Conservation (phyloP, 2,329 filamentous ascomycete genomes). For the Tricladium varicosporioides region DNA sequence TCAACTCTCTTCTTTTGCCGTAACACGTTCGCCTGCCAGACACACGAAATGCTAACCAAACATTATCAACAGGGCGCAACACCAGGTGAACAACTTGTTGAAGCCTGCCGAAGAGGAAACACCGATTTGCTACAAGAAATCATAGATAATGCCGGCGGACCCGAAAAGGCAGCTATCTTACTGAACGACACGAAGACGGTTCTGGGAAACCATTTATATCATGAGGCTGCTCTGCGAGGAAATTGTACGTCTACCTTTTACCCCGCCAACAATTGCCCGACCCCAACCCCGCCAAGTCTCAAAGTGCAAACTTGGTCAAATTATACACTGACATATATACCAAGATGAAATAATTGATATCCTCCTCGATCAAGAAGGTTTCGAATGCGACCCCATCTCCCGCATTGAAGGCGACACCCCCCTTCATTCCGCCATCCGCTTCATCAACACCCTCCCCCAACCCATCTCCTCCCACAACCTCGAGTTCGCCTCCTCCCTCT, state of each 20-base stretch:
- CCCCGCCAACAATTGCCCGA: neutral
- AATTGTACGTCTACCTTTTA: conserved; percentile 61
- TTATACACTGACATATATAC: neutral
- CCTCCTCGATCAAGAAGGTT: conserved; percentile 78
- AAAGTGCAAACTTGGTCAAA: neutral
- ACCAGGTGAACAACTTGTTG: conserved; percentile 80
- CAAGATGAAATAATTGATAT: conserved; percentile 78
- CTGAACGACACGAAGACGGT: conserved; percentile 85
- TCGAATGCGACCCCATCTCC: conserved; percentile 80
- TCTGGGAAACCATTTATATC: conserved; percentile 84
- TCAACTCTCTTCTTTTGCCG: neutral
- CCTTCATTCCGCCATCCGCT: conserved; percentile 75
- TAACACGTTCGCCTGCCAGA: too few species aligned
- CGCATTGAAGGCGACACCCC: conserved; percentile 73
- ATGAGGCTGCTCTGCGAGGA: conserved; percentile 82
- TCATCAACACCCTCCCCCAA: conserved; percentile 61
- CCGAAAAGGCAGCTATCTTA: conserved; percentile 67
- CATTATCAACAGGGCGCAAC: conserved; percentile 68
- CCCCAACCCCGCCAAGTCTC: conserved; percentile 2
- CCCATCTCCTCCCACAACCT: conserved; percentile 50
- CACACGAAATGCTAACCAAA: too few species aligned
- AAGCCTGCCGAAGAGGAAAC: conserved; percentile 93
- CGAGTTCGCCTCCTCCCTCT: conserved; percentile 62
- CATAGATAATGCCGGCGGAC: conserved; percentile 53
- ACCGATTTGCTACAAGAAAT: conserved; percentile 77